Evolutionary conservation across 2,329 filamentous ascomycete species (phyloP), one percentile per base, ranked within the genome.

Genomic region (Hymenoscyphus albidus): DNA sequence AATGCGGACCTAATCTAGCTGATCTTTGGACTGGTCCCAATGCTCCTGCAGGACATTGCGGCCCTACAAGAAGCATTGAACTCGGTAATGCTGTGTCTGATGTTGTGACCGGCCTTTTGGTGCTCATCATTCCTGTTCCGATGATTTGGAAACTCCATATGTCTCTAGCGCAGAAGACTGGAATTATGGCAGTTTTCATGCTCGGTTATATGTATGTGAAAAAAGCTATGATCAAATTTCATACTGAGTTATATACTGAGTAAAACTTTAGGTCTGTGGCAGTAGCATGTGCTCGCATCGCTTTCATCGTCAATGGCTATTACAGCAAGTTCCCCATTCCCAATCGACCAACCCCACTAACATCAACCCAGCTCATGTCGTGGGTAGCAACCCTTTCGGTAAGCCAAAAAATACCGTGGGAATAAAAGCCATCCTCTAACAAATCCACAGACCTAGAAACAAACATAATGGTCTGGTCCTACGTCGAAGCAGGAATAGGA

Each of bases 91-190:
- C 39, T 6, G 40, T 48, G 5, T 48, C 40, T 5, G 40, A 59
- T 44, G 40, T 32, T 31, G 58, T 39, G 5, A 42, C 40, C 2
- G 58, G 27, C 13, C 14, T 59, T 14, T 10, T 59, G n/a, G 58
- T 59, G 27, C 58, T 59, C 27, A 31, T 32, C 10, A 42, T 59
- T 59, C 58, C 58, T 6, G 6, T 59, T 12, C 58, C 38, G 31
- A n/a, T 40, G 31, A 35, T 59, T 31, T 59, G 58, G 58, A 44
- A 27, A 14, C 58, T 59, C 1, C n/a, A 44, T 10, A 59, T 44
- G 39, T 44, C 38, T 10, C 16, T 27, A 9, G 6, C 10, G 5
- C 38, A 48, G 14, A 59, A 59, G 40, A 42, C 40, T 32, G 39
- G 38, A 5, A 31, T 59, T 6, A 27, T 40, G 18, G 16, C 44